phyloP scores from a whole-genome alignment of 331 rosid species.

The Rosa hybrid region DNA sequence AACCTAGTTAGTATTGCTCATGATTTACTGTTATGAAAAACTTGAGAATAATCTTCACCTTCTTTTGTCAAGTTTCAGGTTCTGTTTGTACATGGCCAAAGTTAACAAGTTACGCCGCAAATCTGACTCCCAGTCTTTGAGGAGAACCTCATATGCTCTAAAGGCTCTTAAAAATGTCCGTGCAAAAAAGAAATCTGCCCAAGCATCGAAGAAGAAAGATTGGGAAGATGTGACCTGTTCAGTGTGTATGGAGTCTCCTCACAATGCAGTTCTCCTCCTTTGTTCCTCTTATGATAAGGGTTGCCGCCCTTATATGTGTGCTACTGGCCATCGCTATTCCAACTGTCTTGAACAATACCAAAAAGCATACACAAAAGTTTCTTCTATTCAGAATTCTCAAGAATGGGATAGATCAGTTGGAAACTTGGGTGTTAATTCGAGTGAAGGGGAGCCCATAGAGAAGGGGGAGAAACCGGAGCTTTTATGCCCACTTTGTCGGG shows the following conservation, averaged over 20 bases:
- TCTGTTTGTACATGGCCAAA: constrained; percentile 60
- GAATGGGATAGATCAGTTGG: constrained; percentile 28
- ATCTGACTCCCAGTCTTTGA: constrained; percentile 41
- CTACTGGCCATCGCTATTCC: constrained; percentile 84
- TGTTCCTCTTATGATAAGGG: constrained; percentile 97
- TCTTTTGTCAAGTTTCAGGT: constrained; percentile 30
- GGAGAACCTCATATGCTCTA: constrained; percentile 36
- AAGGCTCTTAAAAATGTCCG: constrained; percentile 45
- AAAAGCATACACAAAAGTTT: constrained; percentile 74
- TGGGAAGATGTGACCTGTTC: constrained; percentile 88
- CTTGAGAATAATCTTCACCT: neutral
- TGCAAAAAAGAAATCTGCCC: constrained; percentile 48
- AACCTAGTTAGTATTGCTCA: neutral
- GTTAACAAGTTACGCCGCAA: constrained; percentile 52
- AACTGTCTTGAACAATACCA: constrained; percentile 95
- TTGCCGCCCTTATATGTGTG: constrained; percentile 98
- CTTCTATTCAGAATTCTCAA: constrained; percentile 53
- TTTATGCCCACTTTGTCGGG: constrained; percentile 93
- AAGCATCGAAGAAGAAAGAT: constrained; percentile 64
- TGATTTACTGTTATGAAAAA: neutral
- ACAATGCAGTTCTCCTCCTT: constrained; percentile 94
- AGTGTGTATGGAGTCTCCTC: constrained; percentile 97
- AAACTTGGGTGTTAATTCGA: constrained; percentile 37
- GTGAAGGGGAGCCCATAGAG: constrained; percentile 46
- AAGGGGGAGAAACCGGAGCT: constrained; percentile 71